Evolutionary conservation across 805 yeast genomes (phyloP), one percentile per base, ranked within the genome.

Genomic region (Martiniozyma abietophila): DNA sequence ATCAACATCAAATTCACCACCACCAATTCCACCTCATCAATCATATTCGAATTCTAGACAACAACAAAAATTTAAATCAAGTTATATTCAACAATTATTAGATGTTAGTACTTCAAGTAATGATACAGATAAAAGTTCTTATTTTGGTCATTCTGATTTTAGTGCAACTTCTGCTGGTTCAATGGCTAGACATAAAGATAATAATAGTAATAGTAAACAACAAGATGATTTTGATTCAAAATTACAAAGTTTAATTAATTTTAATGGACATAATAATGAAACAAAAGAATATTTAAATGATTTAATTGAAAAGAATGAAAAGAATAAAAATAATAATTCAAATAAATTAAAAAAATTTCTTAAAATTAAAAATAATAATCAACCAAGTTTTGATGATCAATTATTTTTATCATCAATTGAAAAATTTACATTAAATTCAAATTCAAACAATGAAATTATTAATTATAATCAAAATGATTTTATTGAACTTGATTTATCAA

Each of bases 111-210:
- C 56, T 4, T 31, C 30, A 14, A 30, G 40, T 5, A 39, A 48
- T 9, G 59, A 62, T 8, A 56, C 59, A 2, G 58, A 58, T 27
- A 54, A 59, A 8, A 45, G 53, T 18, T 54, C 75, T 1, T 65
- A 62, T 34, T 60, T 72, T 49, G 68, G 70, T 2, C 65, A 64
- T 35, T 77, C 86, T 23, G 92, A 82, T 52, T 69, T 81, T 42
- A 80, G 92, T 59, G 95, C 95, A 4, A 81, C 95, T 0, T 79
- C 92, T 42, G 94, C 95, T 1, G 94, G 94, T 0, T 81, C 94
- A 20, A 75, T 76, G 39, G 75, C 77, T 29, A 69, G 94, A 49
- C 94, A 84, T 52, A 79, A 50, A 53, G 61, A 51, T 38, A 11
- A 22, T 5, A 22, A 22, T 22, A 22, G 24, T n/a, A n/a, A n/a